Conservation (phyloP, 2,329 filamentous ascomycete genomes). For the Xylariaceae sp. region DNA sequence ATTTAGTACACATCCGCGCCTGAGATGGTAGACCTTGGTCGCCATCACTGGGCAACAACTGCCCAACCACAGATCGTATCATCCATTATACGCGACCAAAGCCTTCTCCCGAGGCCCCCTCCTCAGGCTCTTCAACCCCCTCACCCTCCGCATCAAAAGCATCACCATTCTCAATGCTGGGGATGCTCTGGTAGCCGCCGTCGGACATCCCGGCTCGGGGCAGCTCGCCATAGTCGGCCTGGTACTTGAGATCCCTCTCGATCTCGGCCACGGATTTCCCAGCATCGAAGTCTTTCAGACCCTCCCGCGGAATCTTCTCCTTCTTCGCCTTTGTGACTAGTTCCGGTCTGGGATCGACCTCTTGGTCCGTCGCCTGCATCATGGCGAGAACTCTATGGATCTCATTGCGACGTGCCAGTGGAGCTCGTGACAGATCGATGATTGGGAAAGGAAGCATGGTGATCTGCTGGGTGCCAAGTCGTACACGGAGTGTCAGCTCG, state of each 20-base stretch:
- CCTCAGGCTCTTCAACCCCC: too few species aligned
- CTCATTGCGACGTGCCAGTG: slow-evolving; percentile 1
- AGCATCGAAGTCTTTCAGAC: not conserved
- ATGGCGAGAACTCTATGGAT: slow-evolving; percentile 12
- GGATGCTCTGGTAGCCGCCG: too few species aligned
- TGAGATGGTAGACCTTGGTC: too few species aligned
- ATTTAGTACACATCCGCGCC: too few species aligned
- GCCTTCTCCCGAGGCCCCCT: too few species aligned
- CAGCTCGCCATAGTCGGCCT: not conserved
- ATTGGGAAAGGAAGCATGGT: slow-evolving; percentile 26
- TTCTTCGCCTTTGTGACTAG: too few species aligned
- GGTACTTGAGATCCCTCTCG: slow-evolving; percentile 3
- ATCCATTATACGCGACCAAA: too few species aligned
- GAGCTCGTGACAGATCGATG: slow-evolving; percentile 19
- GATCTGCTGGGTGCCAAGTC: slow-evolving; percentile 18
- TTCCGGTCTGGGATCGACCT: slow-evolving; percentile 3
- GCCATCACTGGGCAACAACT: too few species aligned
- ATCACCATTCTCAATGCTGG: too few species aligned
- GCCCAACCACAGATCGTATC: too few species aligned
- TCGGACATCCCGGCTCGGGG: too few species aligned
- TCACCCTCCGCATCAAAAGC: too few species aligned
- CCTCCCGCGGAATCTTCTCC: slow-evolving; percentile 1
- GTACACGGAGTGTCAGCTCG: slow-evolving; percentile 25
- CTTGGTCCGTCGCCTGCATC: slow-evolving; percentile 11
- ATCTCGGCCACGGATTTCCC: not conserved